Conservation (phyloP, 2,329 filamentous ascomycete genomes). For the Parasarocladium wereldwijsianum region DNA sequence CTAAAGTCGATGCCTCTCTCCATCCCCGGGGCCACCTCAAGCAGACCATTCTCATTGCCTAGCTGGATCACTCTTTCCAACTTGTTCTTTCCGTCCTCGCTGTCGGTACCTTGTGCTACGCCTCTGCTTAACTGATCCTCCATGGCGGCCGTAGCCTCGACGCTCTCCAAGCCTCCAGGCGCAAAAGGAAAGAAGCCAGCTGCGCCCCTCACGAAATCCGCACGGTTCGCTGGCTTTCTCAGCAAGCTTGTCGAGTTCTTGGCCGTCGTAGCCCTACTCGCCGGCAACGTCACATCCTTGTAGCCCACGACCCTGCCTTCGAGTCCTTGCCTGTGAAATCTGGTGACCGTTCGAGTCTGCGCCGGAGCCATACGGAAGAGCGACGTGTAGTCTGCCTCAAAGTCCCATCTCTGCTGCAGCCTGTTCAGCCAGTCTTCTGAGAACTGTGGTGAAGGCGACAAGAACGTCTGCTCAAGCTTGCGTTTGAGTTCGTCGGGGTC, state of each 20-base stretch:
- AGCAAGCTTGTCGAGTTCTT: conserved; percentile 89
- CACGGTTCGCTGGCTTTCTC: conserved; percentile 71
- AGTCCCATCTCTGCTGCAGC: conserved; percentile 81
- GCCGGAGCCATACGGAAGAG: conserved; percentile 80
- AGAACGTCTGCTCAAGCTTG: conserved; percentile 60
- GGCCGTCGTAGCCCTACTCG: conserved; percentile 64
- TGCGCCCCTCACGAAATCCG: conserved; percentile 84
- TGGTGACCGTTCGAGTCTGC: conserved; percentile 85
- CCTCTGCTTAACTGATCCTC: conserved; percentile 49
- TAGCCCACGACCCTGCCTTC: conserved; percentile 90
- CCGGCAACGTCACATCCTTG: conserved; percentile 82
- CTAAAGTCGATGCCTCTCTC: conserved; percentile 60
- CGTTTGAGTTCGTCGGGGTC: conserved; percentile 50
- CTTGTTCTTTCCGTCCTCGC: conserved; percentile 26
- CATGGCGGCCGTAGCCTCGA: conserved; percentile 71
- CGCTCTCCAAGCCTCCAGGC: conserved; percentile 74
- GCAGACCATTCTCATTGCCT: conserved; percentile 57
- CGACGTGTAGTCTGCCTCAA: conserved; percentile 63
- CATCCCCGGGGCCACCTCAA: conserved; percentile 74
- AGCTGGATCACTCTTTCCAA: conserved; percentile 83
- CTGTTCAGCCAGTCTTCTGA: conserved; percentile 75
- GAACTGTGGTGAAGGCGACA: conserved; percentile 68
- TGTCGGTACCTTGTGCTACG: conserved; percentile 23
- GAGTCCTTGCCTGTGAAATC: conserved; percentile 80
- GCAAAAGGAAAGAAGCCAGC: conserved; percentile 92